A percentile compares a stretch with the other conserved stretches of the same genome.
These are phyloP conservation scores for Rhypophila decipiens DNA, from an alignment of 495 filamentous ascomycete species.

Conservation along the genomic window DNA sequence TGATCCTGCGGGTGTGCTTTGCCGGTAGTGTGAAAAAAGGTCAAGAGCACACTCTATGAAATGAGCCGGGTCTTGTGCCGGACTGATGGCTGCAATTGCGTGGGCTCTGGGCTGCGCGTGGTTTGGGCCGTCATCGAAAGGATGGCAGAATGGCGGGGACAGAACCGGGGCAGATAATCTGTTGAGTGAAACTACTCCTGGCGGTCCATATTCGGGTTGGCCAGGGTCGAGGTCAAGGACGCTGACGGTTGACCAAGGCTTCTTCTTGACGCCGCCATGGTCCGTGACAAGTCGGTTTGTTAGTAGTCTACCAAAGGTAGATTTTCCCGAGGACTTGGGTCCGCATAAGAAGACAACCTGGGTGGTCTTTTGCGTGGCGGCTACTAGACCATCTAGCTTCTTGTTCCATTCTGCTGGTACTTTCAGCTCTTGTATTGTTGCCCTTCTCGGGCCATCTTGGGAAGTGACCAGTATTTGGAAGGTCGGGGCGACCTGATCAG, in stretches of 20 bases:
- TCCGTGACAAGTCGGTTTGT: slow-evolving; percentile 64
- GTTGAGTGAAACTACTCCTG: slow-evolving; percentile 70
- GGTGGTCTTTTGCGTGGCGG: slow-evolving; percentile 32
- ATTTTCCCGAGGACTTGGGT: slow-evolving; percentile 80
- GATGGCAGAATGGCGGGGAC: slow-evolving; percentile 70
- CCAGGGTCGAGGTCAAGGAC: slow-evolving; percentile 80
- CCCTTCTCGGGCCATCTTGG: slow-evolving; percentile 34
- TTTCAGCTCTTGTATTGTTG: slow-evolving; percentile 52
- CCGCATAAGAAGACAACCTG: slow-evolving; percentile 60
- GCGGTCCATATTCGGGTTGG: slow-evolving; percentile 74
- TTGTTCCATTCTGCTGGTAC: slow-evolving; percentile 62
- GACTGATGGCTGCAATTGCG: slow-evolving; percentile 63
- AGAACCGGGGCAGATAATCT: slow-evolving; percentile 58
- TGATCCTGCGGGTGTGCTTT: slow-evolving; percentile 24
- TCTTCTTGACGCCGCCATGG: slow-evolving; percentile 17
- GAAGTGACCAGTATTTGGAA: slow-evolving; percentile 43
- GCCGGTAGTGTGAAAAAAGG: slow-evolving; percentile 58
- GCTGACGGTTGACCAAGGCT: slow-evolving; percentile 37
- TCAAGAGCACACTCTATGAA: slow-evolving; percentile 64
- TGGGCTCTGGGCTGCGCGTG: slow-evolving; percentile 50
- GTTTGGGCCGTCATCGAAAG: slow-evolving; percentile 35
- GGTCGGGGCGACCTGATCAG: slow-evolving; percentile 11
- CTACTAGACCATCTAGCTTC: slow-evolving; percentile 31
- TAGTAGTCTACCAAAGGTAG: slow-evolving; percentile 73
- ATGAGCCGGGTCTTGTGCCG: slow-evolving; percentile 62